phyloP scores from a whole-genome alignment of 306 rosid genomes.

The Dryas octopetala region DNA sequence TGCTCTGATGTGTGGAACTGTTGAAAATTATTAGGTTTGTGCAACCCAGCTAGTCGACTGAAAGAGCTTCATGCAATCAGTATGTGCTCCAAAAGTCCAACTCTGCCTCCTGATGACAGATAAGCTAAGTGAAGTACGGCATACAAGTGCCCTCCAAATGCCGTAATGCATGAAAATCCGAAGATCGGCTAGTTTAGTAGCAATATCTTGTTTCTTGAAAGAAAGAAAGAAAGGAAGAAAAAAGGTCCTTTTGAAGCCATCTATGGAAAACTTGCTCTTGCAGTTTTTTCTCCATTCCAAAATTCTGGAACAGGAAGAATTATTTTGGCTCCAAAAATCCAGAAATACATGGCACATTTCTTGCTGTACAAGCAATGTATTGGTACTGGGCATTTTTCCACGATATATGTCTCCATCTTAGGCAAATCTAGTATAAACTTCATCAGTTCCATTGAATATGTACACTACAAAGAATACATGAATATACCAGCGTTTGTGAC shows the following conservation, averaged over 20 bases:
- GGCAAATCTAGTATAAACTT: background rate
- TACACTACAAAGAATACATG: constrained; percentile 6
- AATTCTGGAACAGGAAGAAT: too few species aligned
- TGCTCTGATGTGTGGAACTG: constrained; percentile 6
- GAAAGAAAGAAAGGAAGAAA: background rate
- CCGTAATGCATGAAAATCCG: constrained; percentile 8
- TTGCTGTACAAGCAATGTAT: constrained; percentile 9
- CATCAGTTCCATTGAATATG: background rate
- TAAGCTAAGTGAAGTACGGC: background rate
- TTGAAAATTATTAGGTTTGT: constrained; percentile 32
- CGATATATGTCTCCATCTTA: background rate
- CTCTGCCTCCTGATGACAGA: constrained; percentile 32
- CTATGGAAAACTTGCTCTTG: background rate
- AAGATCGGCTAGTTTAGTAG: background rate
- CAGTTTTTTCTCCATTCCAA: background rate
- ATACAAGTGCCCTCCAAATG: background rate
- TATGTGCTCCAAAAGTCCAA: constrained; percentile 43
- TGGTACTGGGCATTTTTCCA: background rate
- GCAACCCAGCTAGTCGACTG: constrained; percentile 34
- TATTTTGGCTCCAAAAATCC: too few species aligned
- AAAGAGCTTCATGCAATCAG: constrained; percentile 37
- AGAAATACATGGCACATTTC: background rate
- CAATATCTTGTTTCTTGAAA: background rate
- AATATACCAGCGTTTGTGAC: background rate
- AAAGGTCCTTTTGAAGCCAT: background rate